A percentile compares a stretch with the other conserved stretches of the same genome.
These are phyloP conservation scores for Irpex sp. DNA, from an alignment of 1,284 basidiomycete species.

Conservation along the genomic window DNA sequence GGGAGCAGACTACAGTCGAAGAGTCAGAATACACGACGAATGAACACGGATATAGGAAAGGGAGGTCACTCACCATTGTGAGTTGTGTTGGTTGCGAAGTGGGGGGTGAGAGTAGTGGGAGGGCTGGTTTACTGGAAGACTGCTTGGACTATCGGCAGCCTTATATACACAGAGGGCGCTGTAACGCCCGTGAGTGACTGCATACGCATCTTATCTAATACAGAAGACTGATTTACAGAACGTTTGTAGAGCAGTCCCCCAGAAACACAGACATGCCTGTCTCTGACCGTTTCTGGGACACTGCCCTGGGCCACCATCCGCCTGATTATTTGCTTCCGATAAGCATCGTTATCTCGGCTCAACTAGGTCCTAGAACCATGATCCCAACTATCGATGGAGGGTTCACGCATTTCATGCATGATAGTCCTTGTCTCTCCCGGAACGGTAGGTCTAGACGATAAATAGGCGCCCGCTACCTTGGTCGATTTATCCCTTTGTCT, in stretches of 20 bases:
- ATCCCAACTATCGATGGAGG: background rate
- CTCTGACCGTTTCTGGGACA: background rate
- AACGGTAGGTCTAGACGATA: background rate
- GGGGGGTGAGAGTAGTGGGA: conserved; percentile 1
- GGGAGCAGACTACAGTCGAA: conserved; percentile 13
- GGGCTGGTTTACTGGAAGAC: conserved; percentile 4
- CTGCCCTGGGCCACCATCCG: background rate
- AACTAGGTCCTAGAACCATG: background rate
- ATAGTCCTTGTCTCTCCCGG: background rate
- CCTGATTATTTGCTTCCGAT: background rate
- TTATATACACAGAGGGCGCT: background rate
- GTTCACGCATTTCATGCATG: background rate
- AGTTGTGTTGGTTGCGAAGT: background rate
- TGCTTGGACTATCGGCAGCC: background rate
- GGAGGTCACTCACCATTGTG: conserved; percentile 7
- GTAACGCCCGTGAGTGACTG: conserved; percentile 1
- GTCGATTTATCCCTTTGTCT: background rate
- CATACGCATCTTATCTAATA: background rate
- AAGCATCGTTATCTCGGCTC: background rate
- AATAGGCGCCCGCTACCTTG: background rate
- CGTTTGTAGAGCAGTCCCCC: background rate
- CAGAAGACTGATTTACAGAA: background rate
- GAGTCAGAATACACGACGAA: background rate
- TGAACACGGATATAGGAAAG: background rate
- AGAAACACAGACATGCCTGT: background rate